Conservation (phyloP, 2,329 filamentous ascomycete species). For the Fonsecaea monophora region DNA sequence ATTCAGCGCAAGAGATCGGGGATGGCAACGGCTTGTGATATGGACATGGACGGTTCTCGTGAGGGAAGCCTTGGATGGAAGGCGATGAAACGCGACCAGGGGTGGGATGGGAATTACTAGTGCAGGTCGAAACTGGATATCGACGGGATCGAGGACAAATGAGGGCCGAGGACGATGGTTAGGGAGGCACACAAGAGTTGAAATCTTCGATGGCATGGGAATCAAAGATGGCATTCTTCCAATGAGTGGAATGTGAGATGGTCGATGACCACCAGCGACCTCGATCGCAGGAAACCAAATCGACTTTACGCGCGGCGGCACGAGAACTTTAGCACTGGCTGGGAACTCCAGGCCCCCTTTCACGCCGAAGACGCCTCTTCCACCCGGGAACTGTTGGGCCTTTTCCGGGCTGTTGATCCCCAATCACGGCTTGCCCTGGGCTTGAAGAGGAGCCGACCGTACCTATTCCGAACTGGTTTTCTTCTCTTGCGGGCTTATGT, state of each 20-base stretch:
- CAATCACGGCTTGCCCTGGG: not conserved
- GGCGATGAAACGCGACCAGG: conserved; percentile 4
- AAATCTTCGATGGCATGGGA: conserved; percentile 22
- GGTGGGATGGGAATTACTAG: conserved; percentile 1
- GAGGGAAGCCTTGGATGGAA: not conserved
- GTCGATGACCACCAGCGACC: conserved; percentile 14
- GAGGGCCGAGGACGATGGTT: not conserved
- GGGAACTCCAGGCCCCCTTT: not conserved
- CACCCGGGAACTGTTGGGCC: not conserved
- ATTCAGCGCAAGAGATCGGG: not conserved
- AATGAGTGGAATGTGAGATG: conserved; percentile 11
- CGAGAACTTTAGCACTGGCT: conserved; percentile 1
- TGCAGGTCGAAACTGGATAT: conserved; percentile 2
- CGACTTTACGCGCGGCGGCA: conserved; percentile 15
- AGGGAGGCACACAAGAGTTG: conserved; percentile 1
- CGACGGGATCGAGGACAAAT: conserved; percentile 11
- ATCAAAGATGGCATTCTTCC: conserved; percentile 20
- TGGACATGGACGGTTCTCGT: not conserved
- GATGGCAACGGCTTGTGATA: not conserved
- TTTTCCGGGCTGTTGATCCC: not conserved
- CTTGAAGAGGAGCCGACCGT: not conserved
- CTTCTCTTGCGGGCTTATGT: not conserved
- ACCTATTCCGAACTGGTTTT: not conserved
- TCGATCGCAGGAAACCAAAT: conserved; percentile 11
- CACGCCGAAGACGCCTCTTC: not conserved